A percentile compares a stretch with the other conserved stretches of the same genome.
These are phyloP conservation scores for Trifolium pratense DNA, from an alignment of 306 rosid species.

Conservation along the genomic window DNA sequence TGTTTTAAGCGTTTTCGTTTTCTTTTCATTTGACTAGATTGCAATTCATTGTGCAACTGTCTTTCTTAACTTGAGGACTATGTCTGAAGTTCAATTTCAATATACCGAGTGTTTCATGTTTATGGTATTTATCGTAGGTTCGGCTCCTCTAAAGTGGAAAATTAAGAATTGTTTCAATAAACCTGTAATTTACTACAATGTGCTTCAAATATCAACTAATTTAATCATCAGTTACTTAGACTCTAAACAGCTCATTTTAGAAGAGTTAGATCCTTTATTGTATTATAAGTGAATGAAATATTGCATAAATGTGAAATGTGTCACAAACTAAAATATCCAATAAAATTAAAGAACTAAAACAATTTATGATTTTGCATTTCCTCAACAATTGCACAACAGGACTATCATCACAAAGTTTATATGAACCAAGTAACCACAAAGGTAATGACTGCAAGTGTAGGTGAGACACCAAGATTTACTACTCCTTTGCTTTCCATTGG, in stretches of 20 bases:
- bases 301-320: conserved; percentile 25
- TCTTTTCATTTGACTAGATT: background rate
- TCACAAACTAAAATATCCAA: background rate
- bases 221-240: background rate
- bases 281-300: conserved; percentile 33
- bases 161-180: background rate
- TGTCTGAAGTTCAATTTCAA: background rate
- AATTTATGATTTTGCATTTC: conserved; percentile 1
- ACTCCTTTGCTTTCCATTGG: conserved; percentile 66
- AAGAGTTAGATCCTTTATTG: background rate
- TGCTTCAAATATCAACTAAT: background rate
- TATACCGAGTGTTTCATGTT: background rate
- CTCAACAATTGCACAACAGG: background rate
- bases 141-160: background rate
- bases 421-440: conserved; percentile 54
- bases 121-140: background rate
- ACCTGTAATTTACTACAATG: background rate
- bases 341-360: conserved; percentile 35
- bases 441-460: conserved; percentile 48
- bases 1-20: background rate
- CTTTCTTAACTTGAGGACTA: background rate
- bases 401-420: conserved; percentile 35
- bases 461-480: conserved; percentile 39
- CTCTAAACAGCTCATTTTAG: background rate
- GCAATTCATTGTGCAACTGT: background rate